A percentile compares a stretch with the other conserved stretches of the same genome.
phyloP scores from a whole-genome alignment of 108 stramenopile species.

The Seminavis robusta region DNA sequence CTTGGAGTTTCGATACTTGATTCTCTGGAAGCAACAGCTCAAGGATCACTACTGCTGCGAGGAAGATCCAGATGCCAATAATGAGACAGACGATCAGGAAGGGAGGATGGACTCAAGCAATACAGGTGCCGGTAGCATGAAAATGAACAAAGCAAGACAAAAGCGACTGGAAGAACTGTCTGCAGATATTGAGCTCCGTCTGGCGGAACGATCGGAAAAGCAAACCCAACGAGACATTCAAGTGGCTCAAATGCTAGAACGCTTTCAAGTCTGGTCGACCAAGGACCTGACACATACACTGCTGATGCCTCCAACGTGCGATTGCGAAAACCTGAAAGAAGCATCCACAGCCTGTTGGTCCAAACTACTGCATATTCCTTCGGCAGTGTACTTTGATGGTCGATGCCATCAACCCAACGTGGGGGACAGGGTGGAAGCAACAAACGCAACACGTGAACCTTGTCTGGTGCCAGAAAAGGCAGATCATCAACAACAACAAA shows the following conservation, averaged over 20 bases:
- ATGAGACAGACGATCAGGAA: no score
- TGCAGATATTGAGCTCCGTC: neutral
- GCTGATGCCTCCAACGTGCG: slow-evolving; percentile 8
- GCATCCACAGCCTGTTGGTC: slow-evolving; percentile 10
- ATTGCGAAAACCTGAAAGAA: neutral
- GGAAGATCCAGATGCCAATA: neutral
- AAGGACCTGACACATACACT: slow-evolving; percentile 26
- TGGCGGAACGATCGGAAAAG: neutral
- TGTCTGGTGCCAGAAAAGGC: no score
- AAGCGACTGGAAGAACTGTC: slow-evolving; percentile 1
- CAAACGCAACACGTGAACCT: no score
- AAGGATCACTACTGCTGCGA: neutral
- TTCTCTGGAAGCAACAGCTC: neutral
- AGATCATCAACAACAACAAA: no score
- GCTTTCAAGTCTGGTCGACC: slow-evolving; percentile 41
- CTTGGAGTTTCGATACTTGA: slow-evolving; percentile 5
- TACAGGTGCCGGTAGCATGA: neutral
- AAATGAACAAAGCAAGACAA: neutral
- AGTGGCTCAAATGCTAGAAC: slow-evolving; percentile 13
- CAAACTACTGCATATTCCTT: slow-evolving; percentile 26
- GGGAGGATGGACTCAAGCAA: no score
- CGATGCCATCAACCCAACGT: neutral
- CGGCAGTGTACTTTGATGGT: slow-evolving; percentile 6
- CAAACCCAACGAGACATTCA: slow-evolving; percentile 8
- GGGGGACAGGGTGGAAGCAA: neutral